Percentiles rank a stretch among this genome's conserved stretches.
Conservation (phyloP, 202 grass and related monocot species). For the Dendrocalamus latiflorus region DNA sequence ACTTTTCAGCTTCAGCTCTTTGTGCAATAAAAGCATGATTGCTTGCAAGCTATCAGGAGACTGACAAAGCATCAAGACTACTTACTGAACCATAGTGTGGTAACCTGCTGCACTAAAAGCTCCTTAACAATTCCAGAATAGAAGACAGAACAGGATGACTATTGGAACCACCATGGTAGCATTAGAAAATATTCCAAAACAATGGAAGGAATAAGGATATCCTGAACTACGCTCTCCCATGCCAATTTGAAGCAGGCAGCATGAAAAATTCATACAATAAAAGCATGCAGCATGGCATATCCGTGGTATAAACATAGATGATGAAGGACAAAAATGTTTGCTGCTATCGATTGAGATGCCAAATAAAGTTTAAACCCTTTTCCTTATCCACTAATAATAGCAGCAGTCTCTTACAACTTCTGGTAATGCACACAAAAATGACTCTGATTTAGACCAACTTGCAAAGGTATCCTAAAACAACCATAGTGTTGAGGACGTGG, state of each 20-base stretch:
- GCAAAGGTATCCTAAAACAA: not conserved
- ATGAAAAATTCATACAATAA: too few relatives aligned
- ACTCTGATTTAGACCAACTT: not conserved
- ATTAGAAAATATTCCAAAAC: too few relatives aligned
- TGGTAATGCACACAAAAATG: not conserved
- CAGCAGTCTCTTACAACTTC: not conserved
- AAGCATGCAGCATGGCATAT: too few relatives aligned
- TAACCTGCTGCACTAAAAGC: not conserved
- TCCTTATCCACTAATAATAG: conserved; percentile 3
- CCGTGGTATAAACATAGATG: too few relatives aligned
- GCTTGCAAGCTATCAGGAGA: not conserved
- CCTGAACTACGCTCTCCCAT: too few relatives aligned
- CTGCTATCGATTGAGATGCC: not conserved
- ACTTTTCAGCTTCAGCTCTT: not conserved
- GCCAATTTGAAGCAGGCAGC: too few relatives aligned
- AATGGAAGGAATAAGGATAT: too few relatives aligned
- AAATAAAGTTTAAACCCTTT: not conserved
- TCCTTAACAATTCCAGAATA: not conserved
- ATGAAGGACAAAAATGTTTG: not conserved
- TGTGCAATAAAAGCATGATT: not conserved
- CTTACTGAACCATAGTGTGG: not conserved
- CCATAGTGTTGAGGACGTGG: not conserved
- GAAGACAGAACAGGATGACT: too few relatives aligned
- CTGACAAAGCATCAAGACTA: too few relatives aligned
- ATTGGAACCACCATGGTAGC: too few relatives aligned